A percentile compares a stretch with the other conserved stretches of the same genome.
phyloP scores from a whole-genome alignment of 1,139 yeast genomes.

The Kodamaea anthophila region DNA sequence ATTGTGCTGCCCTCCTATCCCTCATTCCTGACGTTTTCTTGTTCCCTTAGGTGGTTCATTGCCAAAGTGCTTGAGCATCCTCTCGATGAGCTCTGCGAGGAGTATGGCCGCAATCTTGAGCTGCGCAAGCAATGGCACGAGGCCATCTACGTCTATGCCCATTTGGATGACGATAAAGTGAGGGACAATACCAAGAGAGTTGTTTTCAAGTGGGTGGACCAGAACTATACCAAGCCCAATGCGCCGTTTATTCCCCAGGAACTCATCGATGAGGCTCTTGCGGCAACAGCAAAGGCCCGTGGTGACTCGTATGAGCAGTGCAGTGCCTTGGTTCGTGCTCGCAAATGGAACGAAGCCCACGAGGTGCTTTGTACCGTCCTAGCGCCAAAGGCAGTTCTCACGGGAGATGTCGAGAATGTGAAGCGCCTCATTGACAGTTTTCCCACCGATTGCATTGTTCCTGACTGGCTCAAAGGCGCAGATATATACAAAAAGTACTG shows the following conservation, averaged over 20 bases:
- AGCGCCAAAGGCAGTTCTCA: conserved; percentile 64
- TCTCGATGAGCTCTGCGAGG: too few relatives aligned
- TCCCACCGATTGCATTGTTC: conserved; percentile 38
- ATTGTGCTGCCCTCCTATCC: too few relatives aligned
- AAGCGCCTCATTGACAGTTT: conserved; percentile 38
- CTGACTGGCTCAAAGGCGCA: conserved; percentile 58
- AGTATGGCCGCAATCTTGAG: conserved; percentile 51
- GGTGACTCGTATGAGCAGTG: conserved; percentile 57
- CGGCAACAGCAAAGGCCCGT: conserved; percentile 33
- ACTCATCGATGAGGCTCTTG: conserved; percentile 47
- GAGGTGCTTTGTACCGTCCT: conserved; percentile 45
- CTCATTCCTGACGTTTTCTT: too few relatives aligned
- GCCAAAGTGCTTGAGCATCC: conserved; percentile 34
- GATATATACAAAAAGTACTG: conserved; percentile 50
- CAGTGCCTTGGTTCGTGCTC: conserved; percentile 57
- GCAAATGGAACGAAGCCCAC: conserved; percentile 60
- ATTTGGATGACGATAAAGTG: conserved; percentile 44
- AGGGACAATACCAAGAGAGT: conserved; percentile 28
- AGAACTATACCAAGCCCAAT: too few relatives aligned
- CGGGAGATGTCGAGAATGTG: conserved; percentile 25
- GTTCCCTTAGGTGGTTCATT: conserved; percentile 63
- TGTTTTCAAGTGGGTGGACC: conserved; percentile 41
- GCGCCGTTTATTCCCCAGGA: conserved; percentile 43
- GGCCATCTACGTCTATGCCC: conserved; percentile 55
- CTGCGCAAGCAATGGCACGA: conserved; percentile 48